Base-by-base conservation (phyloP, 1,284 basidiomycete species). In the Ustilago trichophora region DNA sequence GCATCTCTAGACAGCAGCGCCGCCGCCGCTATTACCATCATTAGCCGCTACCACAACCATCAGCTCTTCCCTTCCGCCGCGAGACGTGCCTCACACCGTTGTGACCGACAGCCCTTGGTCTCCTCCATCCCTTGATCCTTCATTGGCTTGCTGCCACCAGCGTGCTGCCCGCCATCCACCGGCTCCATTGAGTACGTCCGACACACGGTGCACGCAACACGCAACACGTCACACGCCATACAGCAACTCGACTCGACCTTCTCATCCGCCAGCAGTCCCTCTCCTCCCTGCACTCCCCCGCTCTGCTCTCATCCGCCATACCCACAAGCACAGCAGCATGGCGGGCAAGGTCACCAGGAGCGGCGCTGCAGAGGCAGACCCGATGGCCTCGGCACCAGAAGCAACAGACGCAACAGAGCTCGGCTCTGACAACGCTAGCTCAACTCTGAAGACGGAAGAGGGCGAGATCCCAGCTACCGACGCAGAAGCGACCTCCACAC, bases 331-430 rank as follows among this genome's bases (percentile, higher is more conserved):
- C 26, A 22, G 13, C 54, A 58, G 4, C 37, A 65, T 57, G 62
- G 47, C 50, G n/a, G 51, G 50, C 24, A 58, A 50, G 18, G 46
- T 35, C n/a, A 53, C 19, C 43, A 54, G 42, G 29, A 16, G 49
- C 21, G 54, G 40, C 19, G 29, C 45, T 8, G n/a, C 36, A 11
- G 53, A 53, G 53, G 38, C 54, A 29, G 45, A 44, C 5, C 18
- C 48, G 10, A 22, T 24, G 13, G 18, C 49, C 13, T 19, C 40
- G 15, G 46, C 42, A 15, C 21, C 51, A 22, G 8, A 50, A 42
- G 22, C 55, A 29, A 3, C 55, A 31, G 47, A 37, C 6, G 32
- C 38, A 27, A 16, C 42, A 9, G 46, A 54, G 9, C 26, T 21
- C 24, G 27, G 19, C 22, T 19, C 34, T 9, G 36, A 38, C n/a